phyloP scores from a whole-genome alignment of 805 yeast genomes.

The Candida germanica region DNA sequence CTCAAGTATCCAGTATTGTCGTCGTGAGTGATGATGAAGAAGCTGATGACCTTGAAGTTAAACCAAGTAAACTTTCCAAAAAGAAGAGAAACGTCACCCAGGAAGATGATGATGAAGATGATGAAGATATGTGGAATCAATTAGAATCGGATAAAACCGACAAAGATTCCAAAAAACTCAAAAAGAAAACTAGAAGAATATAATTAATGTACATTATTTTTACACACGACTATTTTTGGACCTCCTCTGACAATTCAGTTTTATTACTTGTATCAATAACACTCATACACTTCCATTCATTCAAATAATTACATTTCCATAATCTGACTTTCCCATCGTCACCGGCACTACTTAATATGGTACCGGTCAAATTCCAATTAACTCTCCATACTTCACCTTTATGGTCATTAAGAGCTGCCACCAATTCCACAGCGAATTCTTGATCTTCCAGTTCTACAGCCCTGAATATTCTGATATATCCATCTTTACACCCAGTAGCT shows the following conservation, averaged over 20 bases:
- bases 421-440: conserved; percentile 48
- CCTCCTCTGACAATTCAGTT: conserved; percentile 17
- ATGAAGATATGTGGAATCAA: conserved; percentile 39
- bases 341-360: conserved; percentile 88
- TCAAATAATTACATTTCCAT: conserved; percentile 86
- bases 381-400: conserved; percentile 94
- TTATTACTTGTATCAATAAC: conserved; percentile 41
- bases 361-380: conserved; percentile 91
- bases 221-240: no score
- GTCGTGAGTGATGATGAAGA: conserved; percentile 46
- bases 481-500: conserved; percentile 97
- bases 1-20: conserved; percentile 57
- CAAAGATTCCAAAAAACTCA: conserved; percentile 7
- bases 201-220: no score
- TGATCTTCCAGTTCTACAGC: conserved; percentile 45
- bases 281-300: conserved; percentile 89
- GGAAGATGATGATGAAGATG: conserved; percentile 29
- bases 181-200: conserved; percentile 24
- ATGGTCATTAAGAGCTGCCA: conserved; percentile 73
- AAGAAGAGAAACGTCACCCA: conserved; percentile 22
- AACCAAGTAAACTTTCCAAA: conserved; percentile 13
- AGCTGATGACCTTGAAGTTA: conserved; percentile 25
- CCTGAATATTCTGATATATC: conserved; percentile 81
- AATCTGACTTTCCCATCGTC: conserved; percentile 90
- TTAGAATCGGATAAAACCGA: conserved; percentile 24